Evolutionary conservation across 2,329 filamentous ascomycete species (phyloP).

Genomic region (Diaporthe citri): DNA sequence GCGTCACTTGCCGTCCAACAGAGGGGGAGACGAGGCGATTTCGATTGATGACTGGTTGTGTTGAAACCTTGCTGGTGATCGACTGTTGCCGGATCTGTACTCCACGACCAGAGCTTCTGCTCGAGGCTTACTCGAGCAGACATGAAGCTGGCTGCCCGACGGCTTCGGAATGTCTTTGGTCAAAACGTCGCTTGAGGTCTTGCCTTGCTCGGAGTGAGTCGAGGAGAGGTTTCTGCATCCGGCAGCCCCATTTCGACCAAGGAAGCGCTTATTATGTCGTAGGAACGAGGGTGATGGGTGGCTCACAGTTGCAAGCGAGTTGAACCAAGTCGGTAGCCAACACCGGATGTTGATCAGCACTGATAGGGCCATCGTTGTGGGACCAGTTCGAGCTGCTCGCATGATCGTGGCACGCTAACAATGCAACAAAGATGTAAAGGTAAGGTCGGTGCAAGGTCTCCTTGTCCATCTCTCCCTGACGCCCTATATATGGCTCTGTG

Average conservation of each 20-base stretch:
- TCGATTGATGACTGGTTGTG: neutral
- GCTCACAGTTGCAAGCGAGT: neutral
- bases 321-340: neutral
- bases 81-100: neutral
- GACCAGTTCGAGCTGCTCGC: neutral
- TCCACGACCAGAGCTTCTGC: neutral
- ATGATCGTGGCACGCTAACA: neutral
- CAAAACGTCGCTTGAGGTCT: neutral
- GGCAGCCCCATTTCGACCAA: neutral
- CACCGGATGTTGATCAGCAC: neutral
- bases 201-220: neutral
- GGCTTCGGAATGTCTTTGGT: neutral
- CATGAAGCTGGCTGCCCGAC: neutral
- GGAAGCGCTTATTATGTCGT: neutral
- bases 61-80: neutral
- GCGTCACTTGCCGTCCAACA: neutral
- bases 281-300: neutral
- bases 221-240: neutral
- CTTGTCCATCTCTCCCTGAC: too few relatives aligned
- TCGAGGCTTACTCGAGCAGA: neutral
- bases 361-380: neutral
- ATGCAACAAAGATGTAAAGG: neutral
- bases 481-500: neutral
- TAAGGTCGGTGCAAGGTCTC: neutral
- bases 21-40: neutral